phyloP scores from a whole-genome alignment of 495 filamentous ascomycete species.

The Aspergillus bridgeri region DNA sequence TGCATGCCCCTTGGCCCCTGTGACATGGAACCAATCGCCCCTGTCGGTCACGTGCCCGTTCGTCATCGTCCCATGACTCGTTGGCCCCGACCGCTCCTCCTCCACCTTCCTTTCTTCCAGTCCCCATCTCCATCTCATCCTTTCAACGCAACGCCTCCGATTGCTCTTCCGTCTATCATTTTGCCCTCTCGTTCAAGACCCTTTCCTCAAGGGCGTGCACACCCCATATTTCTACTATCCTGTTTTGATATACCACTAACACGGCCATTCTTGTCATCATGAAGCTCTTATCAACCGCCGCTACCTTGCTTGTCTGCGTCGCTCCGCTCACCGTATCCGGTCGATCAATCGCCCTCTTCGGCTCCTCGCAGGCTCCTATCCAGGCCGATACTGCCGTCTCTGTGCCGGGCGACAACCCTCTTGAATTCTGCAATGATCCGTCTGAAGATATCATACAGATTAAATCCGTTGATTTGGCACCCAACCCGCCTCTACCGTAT shows the following conservation, averaged over 20 bases:
- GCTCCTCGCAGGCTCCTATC: constrained; percentile 29
- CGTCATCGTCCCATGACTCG: constrained; percentile 16
- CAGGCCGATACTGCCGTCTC: constrained; percentile 11
- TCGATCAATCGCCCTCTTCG: constrained; percentile 26
- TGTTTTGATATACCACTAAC: not conserved
- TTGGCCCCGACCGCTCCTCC: constrained; percentile 8
- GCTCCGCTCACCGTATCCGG: constrained; percentile 35
- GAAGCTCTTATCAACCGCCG: constrained; percentile 45
- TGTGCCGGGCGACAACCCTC: constrained; percentile 42
- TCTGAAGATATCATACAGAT: constrained; percentile 64
- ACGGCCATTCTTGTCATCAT: constrained; percentile 24
- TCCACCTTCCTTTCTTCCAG: not conserved
- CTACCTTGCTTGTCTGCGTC: constrained; percentile 31
- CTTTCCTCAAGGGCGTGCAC: not conserved
- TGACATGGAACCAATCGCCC: no score
- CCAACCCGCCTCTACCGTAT: constrained; percentile 87
- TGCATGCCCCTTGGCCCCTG: not conserved
- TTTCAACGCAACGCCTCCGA: not conserved
- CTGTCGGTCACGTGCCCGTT: constrained; percentile 12
- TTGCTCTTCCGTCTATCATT: not conserved
- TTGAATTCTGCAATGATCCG: constrained; percentile 65
- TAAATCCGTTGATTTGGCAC: constrained; percentile 70
- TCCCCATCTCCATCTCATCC: no score
- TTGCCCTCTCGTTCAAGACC: not conserved
- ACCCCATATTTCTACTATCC: not conserved